These are phyloP conservation scores for Pichia sp. DNA, from an alignment of 1,139 yeast species.

Conservation along the genomic window DNA sequence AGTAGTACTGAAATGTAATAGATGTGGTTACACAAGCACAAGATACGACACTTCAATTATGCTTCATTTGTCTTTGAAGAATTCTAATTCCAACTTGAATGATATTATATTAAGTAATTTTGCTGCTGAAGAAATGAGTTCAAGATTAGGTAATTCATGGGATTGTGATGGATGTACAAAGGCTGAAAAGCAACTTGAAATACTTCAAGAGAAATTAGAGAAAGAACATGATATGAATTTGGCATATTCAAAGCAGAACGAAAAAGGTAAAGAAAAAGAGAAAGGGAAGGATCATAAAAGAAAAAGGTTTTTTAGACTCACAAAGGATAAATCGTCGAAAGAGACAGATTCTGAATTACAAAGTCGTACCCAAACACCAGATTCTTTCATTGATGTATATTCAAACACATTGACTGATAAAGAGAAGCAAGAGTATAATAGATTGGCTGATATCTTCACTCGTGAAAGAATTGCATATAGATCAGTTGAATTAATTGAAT, in stretches of 20 bases:
- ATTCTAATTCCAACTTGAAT: slow-evolving; percentile 18
- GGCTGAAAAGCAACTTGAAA: slow-evolving; percentile 33
- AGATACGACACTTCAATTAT: slow-evolving; percentile 28
- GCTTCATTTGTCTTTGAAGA: slow-evolving; percentile 25
- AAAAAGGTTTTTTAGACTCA: slow-evolving; percentile 2
- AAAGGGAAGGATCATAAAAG: slow-evolving; percentile 7
- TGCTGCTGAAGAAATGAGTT: slow-evolving; percentile 44
- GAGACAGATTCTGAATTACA: slow-evolving; percentile 1
- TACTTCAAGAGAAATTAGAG: slow-evolving; percentile 14
- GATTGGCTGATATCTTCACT: slow-evolving; percentile 15
- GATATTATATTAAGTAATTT: slow-evolving; percentile 22
- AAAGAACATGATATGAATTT: slow-evolving; percentile 7
- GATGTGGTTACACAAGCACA: slow-evolving; percentile 54
- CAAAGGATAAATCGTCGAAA: slow-evolving; percentile 1
- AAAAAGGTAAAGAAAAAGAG: slow-evolving; percentile 8
- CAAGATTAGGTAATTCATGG: slow-evolving; percentile 70
- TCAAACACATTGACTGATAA: slow-evolving; percentile 10
- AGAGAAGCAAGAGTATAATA: slow-evolving; percentile 19
- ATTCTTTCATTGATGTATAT: neutral
- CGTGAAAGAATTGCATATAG: slow-evolving; percentile 22
- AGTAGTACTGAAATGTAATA: slow-evolving; percentile 52
- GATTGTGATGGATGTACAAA: slow-evolving; percentile 74
- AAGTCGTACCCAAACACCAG: neutral
- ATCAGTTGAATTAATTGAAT: slow-evolving; percentile 24
- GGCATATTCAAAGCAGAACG: slow-evolving; percentile 5